phyloP scores from a whole-genome alignment of 139 green algal genomes.

The Chlorella sp. region DNA sequence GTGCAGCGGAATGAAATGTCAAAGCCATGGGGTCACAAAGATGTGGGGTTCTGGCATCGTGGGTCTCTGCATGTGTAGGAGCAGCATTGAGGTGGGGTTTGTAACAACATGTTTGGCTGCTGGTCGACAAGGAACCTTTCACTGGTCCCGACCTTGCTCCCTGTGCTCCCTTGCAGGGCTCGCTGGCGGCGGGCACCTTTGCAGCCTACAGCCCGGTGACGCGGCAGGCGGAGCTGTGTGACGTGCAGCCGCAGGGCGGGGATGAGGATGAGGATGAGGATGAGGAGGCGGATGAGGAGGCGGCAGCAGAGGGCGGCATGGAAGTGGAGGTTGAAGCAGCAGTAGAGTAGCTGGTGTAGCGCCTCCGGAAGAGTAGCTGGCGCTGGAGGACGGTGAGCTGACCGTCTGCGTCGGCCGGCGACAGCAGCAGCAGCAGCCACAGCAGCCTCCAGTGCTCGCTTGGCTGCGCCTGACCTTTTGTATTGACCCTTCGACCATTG shows the following conservation, averaged over 20 bases:
- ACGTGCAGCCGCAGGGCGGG: slow-evolving; percentile 41
- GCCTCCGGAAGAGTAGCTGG: background rate
- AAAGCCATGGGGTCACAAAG: no score
- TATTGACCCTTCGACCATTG: background rate
- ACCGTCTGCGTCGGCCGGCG: no score
- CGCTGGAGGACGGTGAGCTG: no score
- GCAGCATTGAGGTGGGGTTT: no score
- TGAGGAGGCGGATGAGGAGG: slow-evolving; percentile 25
- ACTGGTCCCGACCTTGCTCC: no score
- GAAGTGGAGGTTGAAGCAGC: background rate
- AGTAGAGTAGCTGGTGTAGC: background rate
- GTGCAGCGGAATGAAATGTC: no score
- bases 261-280: slow-evolving; percentile 30
- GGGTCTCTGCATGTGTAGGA: no score
- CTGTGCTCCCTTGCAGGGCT: slow-evolving; percentile 60
- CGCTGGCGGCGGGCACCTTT: slow-evolving; percentile 72
- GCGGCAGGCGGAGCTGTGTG: slow-evolving; percentile 62
- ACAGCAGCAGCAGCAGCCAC: background rate
- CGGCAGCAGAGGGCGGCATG: slow-evolving; percentile 26
- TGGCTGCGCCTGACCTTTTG: background rate
- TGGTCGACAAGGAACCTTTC: no score
- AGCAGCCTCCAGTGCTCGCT: background rate
- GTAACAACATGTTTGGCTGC: no score
- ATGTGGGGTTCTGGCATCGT: no score
- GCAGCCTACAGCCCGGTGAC: slow-evolving; percentile 64